Base-by-base conservation (phyloP, 1,284 basidiomycete genomes). In the Trichosporon sp. region DNA sequence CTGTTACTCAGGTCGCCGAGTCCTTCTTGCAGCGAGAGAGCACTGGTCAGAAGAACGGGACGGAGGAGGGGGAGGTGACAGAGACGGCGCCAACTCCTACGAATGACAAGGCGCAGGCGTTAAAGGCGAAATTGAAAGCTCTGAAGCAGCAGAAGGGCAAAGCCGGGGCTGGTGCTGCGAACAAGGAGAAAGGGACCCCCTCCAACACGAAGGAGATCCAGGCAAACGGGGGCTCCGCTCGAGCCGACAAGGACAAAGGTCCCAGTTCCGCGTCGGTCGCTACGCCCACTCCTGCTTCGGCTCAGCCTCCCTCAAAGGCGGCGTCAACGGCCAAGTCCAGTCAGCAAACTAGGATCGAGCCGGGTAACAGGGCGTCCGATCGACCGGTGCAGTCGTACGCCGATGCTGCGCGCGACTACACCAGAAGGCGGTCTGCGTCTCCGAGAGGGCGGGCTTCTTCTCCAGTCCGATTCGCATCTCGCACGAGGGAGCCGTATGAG, bases 41-140 rank as follows among this genome's bases (percentile, higher is more conserved):
- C 40, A 31, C 58, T 7, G 8, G 3, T 27, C n/a, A 23, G 4
- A 33, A 44, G 14, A 27, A 25, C 9, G 57, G 5, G 7, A 32
- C 37, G 9, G 64, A 65, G 37, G 64, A 56, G 14, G 64, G 52
- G 10, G 59, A 60, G 19, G 56, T 46, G 23, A 16, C 25, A 19
- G 65, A 63, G 25, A 13, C 14, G 2, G 31, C 16, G 16, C n/a
- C 49, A 8, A n/a, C 14, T 25, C 7, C 21, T 1, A 16, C 44
- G 13, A 34, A 54, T 11, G 33, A 31, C 13, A 59, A 57, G 10
- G 59, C 63, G 16, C 56, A 49, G 19, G 25, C 36, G 8, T 57
- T 66, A 23, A 61, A 61, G 36, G 61, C 60, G 16, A 64, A 59
- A 36, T 46, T 67, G 14, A 64, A 40, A 46, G 58, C 40, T 14